phyloP scores from a whole-genome alignment of 2,329 filamentous ascomycete genomes.

The Fusarium tupiense region DNA sequence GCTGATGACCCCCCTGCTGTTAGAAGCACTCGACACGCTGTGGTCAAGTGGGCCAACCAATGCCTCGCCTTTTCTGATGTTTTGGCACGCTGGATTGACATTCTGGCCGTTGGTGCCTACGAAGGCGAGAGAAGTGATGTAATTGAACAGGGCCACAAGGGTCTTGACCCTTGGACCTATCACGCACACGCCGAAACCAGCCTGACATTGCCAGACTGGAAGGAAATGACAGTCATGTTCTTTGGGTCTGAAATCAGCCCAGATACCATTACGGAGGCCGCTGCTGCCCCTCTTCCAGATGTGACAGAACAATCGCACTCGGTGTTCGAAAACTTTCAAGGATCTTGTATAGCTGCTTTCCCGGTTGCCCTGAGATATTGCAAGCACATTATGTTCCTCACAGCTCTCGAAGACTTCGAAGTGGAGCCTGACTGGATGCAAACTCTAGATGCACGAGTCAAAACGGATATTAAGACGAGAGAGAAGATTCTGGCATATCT shows the following conservation, averaged over 20 bases:
- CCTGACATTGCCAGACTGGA: constrained; percentile 61
- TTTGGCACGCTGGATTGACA: constrained; percentile 85
- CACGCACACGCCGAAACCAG: constrained; percentile 56
- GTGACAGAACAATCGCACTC: constrained; percentile 16
- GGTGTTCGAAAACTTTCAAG: constrained; percentile 59
- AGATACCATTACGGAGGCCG: constrained; percentile 47
- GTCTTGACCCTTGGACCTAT: constrained; percentile 75
- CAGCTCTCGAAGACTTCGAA: constrained; percentile 60
- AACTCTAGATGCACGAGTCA: constrained; percentile 76
- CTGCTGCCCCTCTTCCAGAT: constrained; percentile 46
- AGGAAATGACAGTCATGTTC: constrained; percentile 59
- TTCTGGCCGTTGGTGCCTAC: constrained; percentile 78
- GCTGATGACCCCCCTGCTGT: constrained; percentile 60
- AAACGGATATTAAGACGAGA: constrained; percentile 74
- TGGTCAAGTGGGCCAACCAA: constrained; percentile 88
- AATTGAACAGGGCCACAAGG: constrained; percentile 87
- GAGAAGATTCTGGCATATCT: constrained; percentile 67
- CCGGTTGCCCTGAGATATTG: constrained; percentile 76
- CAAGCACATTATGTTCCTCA: constrained; percentile 62
- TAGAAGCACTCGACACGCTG: constrained; percentile 82
- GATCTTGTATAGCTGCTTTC: constrained; percentile 65
- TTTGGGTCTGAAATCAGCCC: constrained; percentile 54
- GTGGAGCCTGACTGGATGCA: constrained; percentile 87
- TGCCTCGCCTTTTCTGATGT: constrained; percentile 84
- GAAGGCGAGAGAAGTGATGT: constrained; percentile 81